Evolutionary conservation across 192 early-diverging fungal species (phyloP).

Genomic region (Pilobolus umbonatus): DNA sequence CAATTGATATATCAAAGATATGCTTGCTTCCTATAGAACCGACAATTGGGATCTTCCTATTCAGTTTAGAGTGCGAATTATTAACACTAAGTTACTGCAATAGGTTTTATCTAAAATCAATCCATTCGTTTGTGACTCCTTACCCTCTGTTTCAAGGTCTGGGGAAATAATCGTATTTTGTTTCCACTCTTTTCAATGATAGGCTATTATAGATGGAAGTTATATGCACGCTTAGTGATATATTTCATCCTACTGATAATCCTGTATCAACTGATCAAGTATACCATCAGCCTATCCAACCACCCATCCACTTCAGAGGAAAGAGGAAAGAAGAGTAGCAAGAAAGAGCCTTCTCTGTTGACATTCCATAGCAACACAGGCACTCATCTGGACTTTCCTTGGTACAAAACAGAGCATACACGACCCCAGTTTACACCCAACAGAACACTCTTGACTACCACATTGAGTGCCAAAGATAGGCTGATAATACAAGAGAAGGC

Average conservation of each 20-base stretch:
- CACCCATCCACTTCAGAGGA: background rate
- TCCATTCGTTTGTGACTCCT: too few species aligned
- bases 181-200: too few species aligned
- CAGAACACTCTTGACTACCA: background rate
- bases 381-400: conserved; percentile 6
- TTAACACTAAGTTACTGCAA: too few species aligned
- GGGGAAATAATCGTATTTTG: too few species aligned
- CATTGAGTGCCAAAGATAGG: background rate
- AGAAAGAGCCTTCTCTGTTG: background rate
- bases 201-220: background rate
- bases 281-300: background rate
- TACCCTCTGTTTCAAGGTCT: too few species aligned
- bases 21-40: too few species aligned
- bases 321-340: background rate
- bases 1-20: too few species aligned
- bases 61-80: too few species aligned
- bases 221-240: conserved; percentile 8
- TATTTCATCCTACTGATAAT: conserved; percentile 10
- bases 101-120: too few species aligned
- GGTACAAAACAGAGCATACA: conserved; percentile 11
- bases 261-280: background rate
- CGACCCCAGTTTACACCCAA: conserved; percentile 1
- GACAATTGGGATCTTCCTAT: too few species aligned
- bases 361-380: background rate
- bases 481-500: conserved; percentile 1